A percentile compares a stretch with the other conserved stretches of the same genome.
These are phyloP conservation scores for Anthoceros angustus DNA, from an alignment of 225 moss, liverwort and hornwort genomes.

Conservation along the genomic window DNA sequence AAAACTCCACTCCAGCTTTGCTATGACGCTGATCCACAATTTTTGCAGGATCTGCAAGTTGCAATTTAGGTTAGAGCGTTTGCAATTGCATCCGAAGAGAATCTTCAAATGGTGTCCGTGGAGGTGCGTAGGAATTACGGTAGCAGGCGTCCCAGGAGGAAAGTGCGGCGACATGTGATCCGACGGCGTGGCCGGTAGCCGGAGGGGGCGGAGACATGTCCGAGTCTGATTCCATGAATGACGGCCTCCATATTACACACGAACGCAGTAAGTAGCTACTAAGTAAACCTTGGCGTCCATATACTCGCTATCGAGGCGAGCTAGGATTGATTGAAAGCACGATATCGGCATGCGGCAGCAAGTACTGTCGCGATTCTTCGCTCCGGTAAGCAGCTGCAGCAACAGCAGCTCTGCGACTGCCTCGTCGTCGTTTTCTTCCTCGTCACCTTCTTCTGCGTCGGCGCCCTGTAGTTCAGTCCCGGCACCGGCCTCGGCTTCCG, in stretches of 20 bases:
- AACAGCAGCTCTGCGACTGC: neutral
- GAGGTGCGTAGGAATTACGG: neutral
- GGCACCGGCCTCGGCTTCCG: neutral
- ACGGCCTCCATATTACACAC: too few species aligned
- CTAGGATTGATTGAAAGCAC: too few species aligned
- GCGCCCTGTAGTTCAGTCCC: too few species aligned
- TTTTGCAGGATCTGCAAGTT: constrained; percentile 70
- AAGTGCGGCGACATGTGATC: neutral
- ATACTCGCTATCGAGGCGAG: too few species aligned
- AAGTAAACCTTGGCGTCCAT: too few species aligned
- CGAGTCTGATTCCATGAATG: too few species aligned
- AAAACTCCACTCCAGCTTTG: constrained; percentile 67
- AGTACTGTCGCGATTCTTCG: neutral
- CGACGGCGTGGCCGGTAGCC: neutral
- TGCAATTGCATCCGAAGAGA: too few species aligned
- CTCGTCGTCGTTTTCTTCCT: neutral
- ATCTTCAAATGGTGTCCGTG: too few species aligned
- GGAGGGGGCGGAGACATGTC: neutral
- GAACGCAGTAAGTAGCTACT: too few species aligned
- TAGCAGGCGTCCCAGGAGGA: neutral
- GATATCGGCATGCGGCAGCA: constrained; percentile 1
- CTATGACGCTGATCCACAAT: constrained; percentile 72
- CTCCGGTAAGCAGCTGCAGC: neutral
- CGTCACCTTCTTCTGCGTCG: neutral
- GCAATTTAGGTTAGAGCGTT: neutral